Evolutionary conservation across 768 basidiomycete genomes (phyloP), one percentile per base, ranked within the genome.

Genomic region (Pilatotrama ljubarskyi): DNA sequence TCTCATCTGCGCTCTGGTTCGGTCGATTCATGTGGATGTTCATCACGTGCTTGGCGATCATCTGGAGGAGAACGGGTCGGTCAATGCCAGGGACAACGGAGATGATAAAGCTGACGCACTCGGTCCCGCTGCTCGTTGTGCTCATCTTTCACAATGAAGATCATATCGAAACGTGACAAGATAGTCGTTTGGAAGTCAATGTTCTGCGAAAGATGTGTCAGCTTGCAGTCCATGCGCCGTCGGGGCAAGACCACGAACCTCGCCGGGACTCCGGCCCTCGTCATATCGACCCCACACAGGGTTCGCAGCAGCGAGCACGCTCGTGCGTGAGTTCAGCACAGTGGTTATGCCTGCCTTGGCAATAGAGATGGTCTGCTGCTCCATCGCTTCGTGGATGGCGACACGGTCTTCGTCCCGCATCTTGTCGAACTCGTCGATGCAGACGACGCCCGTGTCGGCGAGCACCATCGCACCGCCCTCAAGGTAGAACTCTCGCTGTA

Each of bases 391-490:
- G 74, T 98, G 97, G 60, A 98, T 98, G 0, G 97, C 97, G 5
- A 98, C 97, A 55, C 97, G 87, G 72, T 99, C 97, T 74, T 98
- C 96, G 66, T 99, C 97, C 38, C 96, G 82, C 97, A 99, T 99
- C 79, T 99, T 99, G 77, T 99, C 97, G 68, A 99, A 99, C 73
- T 99, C 97, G 68, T 99, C 97, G 69, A 99, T 99, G 70, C 97
- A 98, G 38, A 98, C 97, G 14, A 99, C 95, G 26, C 97, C 97
- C 13, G 92, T 92, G 71, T 99, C 97, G 1, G 97, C 97, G 37
- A 98, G 84, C 6, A 99, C 97, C 97, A 99, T 98, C 1, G 97
- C 97, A 22, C 97, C 97, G 8, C 97, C 97, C 79, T 99, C 97
- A 6, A 99, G 83, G 75, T 97, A 98, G 75, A 99, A 98, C 73